Evolutionary conservation across 2,329 filamentous ascomycete species (phyloP), one percentile per base, ranked within the genome.

Genomic region (Fusarium mangiferae): DNA sequence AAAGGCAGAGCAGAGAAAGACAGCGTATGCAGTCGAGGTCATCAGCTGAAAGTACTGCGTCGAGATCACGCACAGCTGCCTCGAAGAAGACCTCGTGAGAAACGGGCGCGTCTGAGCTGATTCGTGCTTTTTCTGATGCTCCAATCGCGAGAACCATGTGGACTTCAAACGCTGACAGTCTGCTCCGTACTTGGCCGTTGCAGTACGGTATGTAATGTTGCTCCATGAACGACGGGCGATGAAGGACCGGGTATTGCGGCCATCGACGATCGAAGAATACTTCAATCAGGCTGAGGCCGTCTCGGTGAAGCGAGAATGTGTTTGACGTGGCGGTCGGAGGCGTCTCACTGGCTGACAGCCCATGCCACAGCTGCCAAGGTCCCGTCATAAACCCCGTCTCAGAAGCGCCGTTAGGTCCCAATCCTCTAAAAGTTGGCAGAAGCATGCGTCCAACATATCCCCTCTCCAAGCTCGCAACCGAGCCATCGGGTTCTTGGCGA

Each of bases 141-240:
- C 72, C 75, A 13, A 77, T 75, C 5, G 75, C 75, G 26, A 77
- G 71, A 4, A 77, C 75, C 68, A 77, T 77, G 7, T 77, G 74
- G 2, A 75, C 73, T 22, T 75, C 72, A 17, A 77, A 77, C 2
- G 72, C 56, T 2, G 75, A 74, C 3, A 77, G 11, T 18, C 44
- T 69, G 38, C 55, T 49, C 17, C 33, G 30, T 2, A 64, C 7
- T 11, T 75, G 59, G 1, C 70, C 64, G 2, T 63, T 67, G 7
- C 54, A 58, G 14, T 74, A 77, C 0, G 75, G 75, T 17, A 75
- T 55, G 10, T 68, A 77, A n/a, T 77, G 67, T 6, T 66, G 52
- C 1, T 77, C 75, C 66, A 77, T 77, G 7, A 77, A 77, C 0
- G 75, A 74, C 1, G 75, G 75, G n/a, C 68, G 64, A 44, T 77